Conservation (phyloP, 1,284 basidiomycete genomes). For the Naganishia sp. region DNA sequence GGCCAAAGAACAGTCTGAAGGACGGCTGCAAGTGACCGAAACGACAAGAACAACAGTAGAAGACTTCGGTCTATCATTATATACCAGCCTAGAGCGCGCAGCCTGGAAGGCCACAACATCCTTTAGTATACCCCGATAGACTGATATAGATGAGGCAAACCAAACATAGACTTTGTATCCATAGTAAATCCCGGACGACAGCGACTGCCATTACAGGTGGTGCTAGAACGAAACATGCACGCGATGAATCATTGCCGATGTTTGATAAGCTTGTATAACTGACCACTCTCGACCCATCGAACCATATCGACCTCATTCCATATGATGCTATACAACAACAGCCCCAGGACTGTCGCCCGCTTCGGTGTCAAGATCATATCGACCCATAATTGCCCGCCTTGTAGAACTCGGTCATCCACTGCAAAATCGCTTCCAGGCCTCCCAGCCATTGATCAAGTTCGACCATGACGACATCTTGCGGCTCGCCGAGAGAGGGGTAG, state of each 20-base stretch:
- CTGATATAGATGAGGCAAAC: too few relatives aligned
- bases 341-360: too few relatives aligned
- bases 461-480: conserved; percentile 35
- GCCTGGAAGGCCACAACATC: too few relatives aligned
- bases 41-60: neutral
- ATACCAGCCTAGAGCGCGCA: neutral
- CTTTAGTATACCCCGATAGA: too few relatives aligned
- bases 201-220: neutral
- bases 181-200: neutral
- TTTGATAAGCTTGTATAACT: too few relatives aligned
- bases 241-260: too few relatives aligned
- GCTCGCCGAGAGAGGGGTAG: conserved; percentile 72
- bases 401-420: conserved; percentile 36
- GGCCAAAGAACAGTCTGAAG: conserved; percentile 28
- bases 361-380: neutral
- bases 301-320: too few relatives aligned
- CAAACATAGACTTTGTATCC: conserved; percentile 22
- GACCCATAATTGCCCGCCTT: conserved; percentile 34
- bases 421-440: conserved; percentile 35
- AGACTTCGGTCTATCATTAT: neutral
- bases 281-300: too few relatives aligned
- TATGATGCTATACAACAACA: too few relatives aligned
- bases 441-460: conserved; percentile 37
- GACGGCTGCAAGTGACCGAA: conserved; percentile 12
- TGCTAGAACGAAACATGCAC: too few relatives aligned